A percentile compares a stretch with the other conserved stretches of the same genome.
These are phyloP conservation scores for Sclerotinia subarctica DNA, from an alignment of 2,329 filamentous ascomycete genomes.

Conservation along the genomic window DNA sequence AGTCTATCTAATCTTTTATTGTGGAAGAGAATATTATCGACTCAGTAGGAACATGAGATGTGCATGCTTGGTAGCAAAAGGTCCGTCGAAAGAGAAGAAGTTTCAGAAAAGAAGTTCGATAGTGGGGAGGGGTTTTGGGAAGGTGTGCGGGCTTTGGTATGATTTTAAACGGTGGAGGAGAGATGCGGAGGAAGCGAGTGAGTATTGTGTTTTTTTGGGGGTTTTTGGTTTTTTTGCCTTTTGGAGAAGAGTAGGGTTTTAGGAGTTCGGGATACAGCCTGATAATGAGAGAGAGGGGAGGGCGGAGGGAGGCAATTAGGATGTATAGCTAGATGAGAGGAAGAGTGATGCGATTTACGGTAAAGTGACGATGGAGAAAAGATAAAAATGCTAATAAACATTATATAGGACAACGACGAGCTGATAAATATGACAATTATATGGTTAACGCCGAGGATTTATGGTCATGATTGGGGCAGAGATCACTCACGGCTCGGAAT, in stretches of 20 bases:
- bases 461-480: background rate
- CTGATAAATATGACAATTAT: conserved; percentile 15
- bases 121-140: background rate
- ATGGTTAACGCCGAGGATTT: conserved; percentile 8
- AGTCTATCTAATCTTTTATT: too few relatives aligned
- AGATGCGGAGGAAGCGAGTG: background rate
- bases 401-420: background rate
- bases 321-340: background rate
- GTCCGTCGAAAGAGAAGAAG: background rate
- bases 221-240: background rate
- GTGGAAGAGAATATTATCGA: too few relatives aligned
- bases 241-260: background rate
- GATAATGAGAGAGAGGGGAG: too few relatives aligned
- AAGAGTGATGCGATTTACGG: too few relatives aligned
- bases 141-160: background rate
- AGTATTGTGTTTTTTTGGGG: background rate
- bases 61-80: background rate
- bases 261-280: too few relatives aligned
- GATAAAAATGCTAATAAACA: background rate
- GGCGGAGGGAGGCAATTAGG: background rate
- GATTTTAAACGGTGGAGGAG: background rate
- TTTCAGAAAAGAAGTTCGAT: background rate
- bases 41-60: too few relatives aligned
- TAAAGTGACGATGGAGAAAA: rapidly evolving
- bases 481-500: background rate